Percentiles rank a stretch among this genome's conserved stretches.
Evolutionary conservation across 371 early-diverging fungal genomes (phyloP).

Genomic region (Blastocladiella emersonii): DNA sequence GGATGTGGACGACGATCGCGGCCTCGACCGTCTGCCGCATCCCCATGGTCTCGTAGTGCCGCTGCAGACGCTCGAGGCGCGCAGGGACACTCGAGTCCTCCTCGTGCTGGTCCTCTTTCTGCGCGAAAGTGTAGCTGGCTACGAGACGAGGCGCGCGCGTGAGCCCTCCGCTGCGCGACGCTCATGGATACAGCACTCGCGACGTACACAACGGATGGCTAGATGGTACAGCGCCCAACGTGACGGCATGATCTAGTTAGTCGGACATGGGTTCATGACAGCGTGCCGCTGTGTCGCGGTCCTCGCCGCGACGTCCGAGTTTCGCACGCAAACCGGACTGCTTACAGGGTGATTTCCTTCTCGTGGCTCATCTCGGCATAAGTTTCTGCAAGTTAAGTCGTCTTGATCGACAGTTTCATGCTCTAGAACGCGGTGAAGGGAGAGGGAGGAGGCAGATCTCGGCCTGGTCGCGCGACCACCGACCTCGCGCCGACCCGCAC

Average conservation of each 20-base stretch:
- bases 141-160: background rate
- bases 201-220: background rate
- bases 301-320: too few relatives aligned
- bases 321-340: too few relatives aligned
- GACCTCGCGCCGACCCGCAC: background rate
- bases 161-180: background rate
- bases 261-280: too few relatives aligned
- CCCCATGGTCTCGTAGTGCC: slow-evolving; percentile 49
- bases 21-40: slow-evolving; percentile 60
- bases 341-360: too few relatives aligned
- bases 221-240: background rate
- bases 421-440: too few relatives aligned
- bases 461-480: background rate
- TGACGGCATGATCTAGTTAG: too few relatives aligned
- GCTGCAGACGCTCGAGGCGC: slow-evolving; percentile 43
- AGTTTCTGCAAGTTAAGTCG: too few relatives aligned
- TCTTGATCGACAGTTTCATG: too few relatives aligned
- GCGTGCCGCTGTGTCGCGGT: too few relatives aligned
- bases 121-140: slow-evolving; percentile 54
- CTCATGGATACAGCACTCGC: background rate
- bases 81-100: slow-evolving; percentile 56
- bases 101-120: slow-evolving; percentile 59
- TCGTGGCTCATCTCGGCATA: too few relatives aligned
- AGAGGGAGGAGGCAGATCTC: too few relatives aligned
- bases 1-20: slow-evolving; percentile 62